Evolutionary conservation across 176 grass and related monocot species (phyloP).

Genomic region (Triticum monococcum): DNA sequence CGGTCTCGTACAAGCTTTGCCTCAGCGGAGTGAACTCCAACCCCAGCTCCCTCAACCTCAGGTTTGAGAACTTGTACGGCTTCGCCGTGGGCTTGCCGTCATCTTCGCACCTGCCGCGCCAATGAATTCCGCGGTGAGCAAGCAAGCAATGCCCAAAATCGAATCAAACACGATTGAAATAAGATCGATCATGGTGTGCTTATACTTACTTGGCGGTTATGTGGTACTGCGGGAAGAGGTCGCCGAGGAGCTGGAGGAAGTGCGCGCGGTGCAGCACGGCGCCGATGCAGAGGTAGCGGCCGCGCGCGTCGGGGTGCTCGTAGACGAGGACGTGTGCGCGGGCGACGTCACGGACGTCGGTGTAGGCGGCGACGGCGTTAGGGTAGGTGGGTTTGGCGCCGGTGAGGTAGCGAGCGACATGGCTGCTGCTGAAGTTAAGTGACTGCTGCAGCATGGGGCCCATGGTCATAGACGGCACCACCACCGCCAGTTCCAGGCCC

Average conservation of each 20-base stretch:
- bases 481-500: conserved; percentile 37
- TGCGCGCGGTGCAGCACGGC: conserved; percentile 37
- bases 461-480: conserved; percentile 34
- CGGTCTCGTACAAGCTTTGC: conserved; percentile 26
- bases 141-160: not conserved
- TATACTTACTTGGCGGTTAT: conserved; percentile 23
- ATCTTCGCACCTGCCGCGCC: conserved; percentile 30
- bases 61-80: conserved; percentile 41
- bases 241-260: conserved; percentile 21
- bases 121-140: not conserved
- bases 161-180: not conserved
- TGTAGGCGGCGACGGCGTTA: conserved; percentile 56
- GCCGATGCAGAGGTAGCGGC: conserved; percentile 52
- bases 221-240: conserved; percentile 40
- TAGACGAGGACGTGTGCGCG: conserved; percentile 45
- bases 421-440: conserved; percentile 44
- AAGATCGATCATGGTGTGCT: not conserved
- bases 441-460: conserved; percentile 45
- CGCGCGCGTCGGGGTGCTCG: conserved; percentile 20
- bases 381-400: conserved; percentile 34
- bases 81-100: conserved; percentile 24
- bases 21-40: conserved; percentile 38
- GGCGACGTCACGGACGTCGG: conserved; percentile 60
- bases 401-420: conserved; percentile 44
- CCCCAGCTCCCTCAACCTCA: conserved; percentile 40